Conservation (phyloP, 2,329 filamentous ascomycete genomes). For the Neobulgaria alba region DNA sequence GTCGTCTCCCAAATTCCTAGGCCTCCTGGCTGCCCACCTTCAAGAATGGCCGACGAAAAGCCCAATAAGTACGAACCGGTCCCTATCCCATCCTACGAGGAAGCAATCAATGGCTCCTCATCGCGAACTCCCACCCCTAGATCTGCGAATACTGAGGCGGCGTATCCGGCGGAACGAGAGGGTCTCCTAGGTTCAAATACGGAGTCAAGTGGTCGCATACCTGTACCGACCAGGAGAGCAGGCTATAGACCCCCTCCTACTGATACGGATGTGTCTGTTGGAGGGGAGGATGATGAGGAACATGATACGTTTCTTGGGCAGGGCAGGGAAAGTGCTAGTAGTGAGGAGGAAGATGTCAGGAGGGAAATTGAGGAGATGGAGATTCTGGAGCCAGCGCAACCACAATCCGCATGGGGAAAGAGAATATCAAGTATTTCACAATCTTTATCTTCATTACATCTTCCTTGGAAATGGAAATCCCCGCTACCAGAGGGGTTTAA, state of each 20-base stretch:
- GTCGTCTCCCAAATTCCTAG: neutral
- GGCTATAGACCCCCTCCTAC: slow-evolving; percentile 77
- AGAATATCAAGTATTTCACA: slow-evolving; percentile 28
- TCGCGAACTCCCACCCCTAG: slow-evolving; percentile 52
- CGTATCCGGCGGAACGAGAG: slow-evolving; percentile 67
- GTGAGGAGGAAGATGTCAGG: slow-evolving; percentile 53
- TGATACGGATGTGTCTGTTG: slow-evolving; percentile 61
- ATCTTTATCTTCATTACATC: slow-evolving; percentile 17
- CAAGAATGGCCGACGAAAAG: slow-evolving; percentile 42
- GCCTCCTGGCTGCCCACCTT: slow-evolving; percentile 6
- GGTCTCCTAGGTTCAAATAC: slow-evolving; percentile 52
- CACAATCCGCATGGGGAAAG: slow-evolving; percentile 28
- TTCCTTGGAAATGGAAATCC: slow-evolving; percentile 27
- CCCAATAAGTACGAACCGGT: slow-evolving; percentile 48
- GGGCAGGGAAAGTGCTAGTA: slow-evolving; percentile 35
- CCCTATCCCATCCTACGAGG: slow-evolving; percentile 77
- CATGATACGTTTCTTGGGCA: slow-evolving; percentile 40
- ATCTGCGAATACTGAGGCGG: slow-evolving; percentile 50
- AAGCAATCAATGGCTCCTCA: slow-evolving; percentile 55
- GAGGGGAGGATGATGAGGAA: slow-evolving; percentile 21
- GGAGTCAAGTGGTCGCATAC: slow-evolving; percentile 34
- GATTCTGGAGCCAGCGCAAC: slow-evolving; percentile 55
- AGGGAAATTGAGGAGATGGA: slow-evolving; percentile 87
- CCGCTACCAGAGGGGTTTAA: slow-evolving; percentile 14
- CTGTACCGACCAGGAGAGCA: slow-evolving; percentile 35